Conservation (phyloP, 139 green algal genomes). For the Volvox africanus region DNA sequence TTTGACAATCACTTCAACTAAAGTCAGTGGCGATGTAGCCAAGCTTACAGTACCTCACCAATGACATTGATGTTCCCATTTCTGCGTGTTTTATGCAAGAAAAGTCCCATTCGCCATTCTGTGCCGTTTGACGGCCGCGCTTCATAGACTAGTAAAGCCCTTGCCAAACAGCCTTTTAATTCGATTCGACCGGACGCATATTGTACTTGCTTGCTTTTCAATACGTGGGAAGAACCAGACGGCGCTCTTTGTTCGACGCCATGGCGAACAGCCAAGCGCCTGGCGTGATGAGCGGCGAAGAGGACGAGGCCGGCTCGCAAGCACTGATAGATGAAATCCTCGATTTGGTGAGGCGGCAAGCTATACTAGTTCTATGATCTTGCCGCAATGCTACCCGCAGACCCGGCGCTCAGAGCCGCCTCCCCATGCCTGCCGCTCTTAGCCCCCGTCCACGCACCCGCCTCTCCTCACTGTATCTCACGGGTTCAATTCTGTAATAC, state of each 20-base stretch:
- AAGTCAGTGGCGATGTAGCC: too few species aligned
- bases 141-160: too few species aligned
- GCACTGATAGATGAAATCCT: conserved; percentile 47
- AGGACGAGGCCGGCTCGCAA: conserved; percentile 14
- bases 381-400: not conserved
- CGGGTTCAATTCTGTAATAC: too few species aligned
- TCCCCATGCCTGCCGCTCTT: not conserved
- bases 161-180: too few species aligned
- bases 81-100: too few species aligned
- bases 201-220: too few species aligned
- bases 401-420: not conserved
- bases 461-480: not conserved
- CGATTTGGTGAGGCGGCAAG: not conserved
- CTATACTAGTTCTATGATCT: not conserved
- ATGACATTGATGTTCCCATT: too few species aligned
- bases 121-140: too few species aligned
- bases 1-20: too few species aligned
- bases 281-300: not conserved
- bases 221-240: not conserved
- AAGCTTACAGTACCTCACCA: too few species aligned
- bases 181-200: too few species aligned
- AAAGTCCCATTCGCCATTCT: too few species aligned
- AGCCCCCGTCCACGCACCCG: not conserved
- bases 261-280: not conserved
- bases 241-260: not conserved